phyloP scores from a whole-genome alignment of 805 yeast genomes.

The Cyberlindnera amylophila region DNA sequence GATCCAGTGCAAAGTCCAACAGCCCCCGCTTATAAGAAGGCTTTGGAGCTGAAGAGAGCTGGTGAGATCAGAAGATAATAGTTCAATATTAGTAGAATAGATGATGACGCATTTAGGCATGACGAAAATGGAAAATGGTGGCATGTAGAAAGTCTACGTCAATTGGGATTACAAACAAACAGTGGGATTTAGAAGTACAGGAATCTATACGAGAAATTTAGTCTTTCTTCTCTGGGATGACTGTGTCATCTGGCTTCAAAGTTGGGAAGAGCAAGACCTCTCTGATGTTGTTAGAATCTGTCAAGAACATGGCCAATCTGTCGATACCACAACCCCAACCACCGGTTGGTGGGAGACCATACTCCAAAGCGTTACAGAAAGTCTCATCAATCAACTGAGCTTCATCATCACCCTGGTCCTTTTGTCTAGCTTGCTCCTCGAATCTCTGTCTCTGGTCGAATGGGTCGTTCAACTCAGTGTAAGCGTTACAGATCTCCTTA shows the following conservation, averaged over 20 bases:
- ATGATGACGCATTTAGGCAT: background rate
- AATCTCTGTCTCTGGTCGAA: constrained; percentile 96
- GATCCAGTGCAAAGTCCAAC: constrained; percentile 96
- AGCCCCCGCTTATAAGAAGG: constrained; percentile 94
- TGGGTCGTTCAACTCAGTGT: constrained; percentile 98
- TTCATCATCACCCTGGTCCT: constrained; percentile 98
- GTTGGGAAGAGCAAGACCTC: constrained; percentile 98
- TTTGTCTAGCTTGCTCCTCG: constrained; percentile 98
- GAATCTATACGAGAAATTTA: background rate
- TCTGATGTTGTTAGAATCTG: constrained; percentile 93
- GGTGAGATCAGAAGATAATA: constrained; percentile 50
- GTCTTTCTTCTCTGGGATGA: constrained; percentile 1
- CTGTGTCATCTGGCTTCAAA: constrained; percentile 80
- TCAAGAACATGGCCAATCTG: constrained; percentile 96
- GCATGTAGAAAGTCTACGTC: no score
- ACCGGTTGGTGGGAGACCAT: constrained; percentile 98
- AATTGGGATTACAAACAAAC: background rate
- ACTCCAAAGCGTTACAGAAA: constrained; percentile 96
- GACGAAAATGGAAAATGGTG: background rate
- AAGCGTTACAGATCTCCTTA: constrained; percentile 96
- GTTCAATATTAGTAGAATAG: background rate
- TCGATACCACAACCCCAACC: constrained; percentile 99
- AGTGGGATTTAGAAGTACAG: background rate
- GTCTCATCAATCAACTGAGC: constrained; percentile 96
- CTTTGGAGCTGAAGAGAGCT: constrained; percentile 78